Base-by-base conservation (phyloP, 169 alveolate species). In the Cryptosporidium parvum region DNA sequence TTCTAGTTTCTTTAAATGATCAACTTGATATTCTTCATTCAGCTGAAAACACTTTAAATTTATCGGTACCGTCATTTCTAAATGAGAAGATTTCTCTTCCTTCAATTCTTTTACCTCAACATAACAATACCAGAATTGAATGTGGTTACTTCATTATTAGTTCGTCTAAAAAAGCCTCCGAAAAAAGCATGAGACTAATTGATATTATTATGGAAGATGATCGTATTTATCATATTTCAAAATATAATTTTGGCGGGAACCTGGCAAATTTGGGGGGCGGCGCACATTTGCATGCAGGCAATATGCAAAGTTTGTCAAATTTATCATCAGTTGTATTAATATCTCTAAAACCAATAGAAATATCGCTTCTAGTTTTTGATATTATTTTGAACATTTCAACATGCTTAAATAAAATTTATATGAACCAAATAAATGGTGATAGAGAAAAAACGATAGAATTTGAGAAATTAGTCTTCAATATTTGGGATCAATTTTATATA, bases 141-240 rank as follows among this genome's bases (percentile, higher is more conserved):
- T 80, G 89, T 48, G 89, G 89, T 9, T 62, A 65, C 31, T 80
- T 65, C 16, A 80, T 80, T 26, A 62, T 65, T 45, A 39, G 80
- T 10, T 44, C 56, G 18, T 80, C 89, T 5, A 56, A 53, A 56
- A 73, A 73, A 8, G 1, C 65, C n/a, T 42, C 48, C n/a, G 68
- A 58, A 29, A 42, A 48, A 8, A 80, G 45, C 29, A 2, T 39
- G 12, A 61, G 89, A 16, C 75, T 80, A n/a, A 80, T 80, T 23
- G 89, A 80, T 14, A n/a, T 80, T 39, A 59, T 80, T 21, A 80
- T 80, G 73, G 89, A 80, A 39, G 89, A 80, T 48, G 89, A 80
- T 42, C 73, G 89, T 29, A 80, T 80, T 42, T 80, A 80, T 51
- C 73, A 80, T n/a, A 80, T 65, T 26, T 62, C 89, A 3, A 61